Percentiles rank a stretch among this genome's conserved stretches.
Evolutionary conservation across 805 yeast species (phyloP).

Genomic region (Spathaspora arborariae): DNA sequence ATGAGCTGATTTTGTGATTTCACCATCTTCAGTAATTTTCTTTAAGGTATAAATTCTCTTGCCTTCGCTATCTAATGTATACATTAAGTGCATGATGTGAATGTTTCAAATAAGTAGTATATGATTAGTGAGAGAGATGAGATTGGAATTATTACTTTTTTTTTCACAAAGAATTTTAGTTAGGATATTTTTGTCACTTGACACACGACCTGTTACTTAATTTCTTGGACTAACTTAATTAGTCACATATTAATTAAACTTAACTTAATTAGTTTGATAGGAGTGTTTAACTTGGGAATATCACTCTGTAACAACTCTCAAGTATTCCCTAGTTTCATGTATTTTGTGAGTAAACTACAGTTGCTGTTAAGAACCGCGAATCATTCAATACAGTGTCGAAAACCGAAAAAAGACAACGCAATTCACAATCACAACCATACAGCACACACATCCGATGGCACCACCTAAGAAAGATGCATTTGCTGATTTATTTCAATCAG

Average conservation of each 20-base stretch:
- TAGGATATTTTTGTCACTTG: background rate
- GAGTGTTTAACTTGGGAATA: background rate
- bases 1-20: conserved; percentile 97
- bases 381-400: background rate
- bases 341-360: no score
- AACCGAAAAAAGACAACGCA: background rate
- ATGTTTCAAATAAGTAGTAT: background rate
- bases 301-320: no score
- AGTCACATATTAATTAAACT: background rate
- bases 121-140: background rate
- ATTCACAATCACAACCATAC: background rate
- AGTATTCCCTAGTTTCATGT: no score
- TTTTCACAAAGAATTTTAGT: background rate
- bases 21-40: conserved; percentile 79
- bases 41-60: conserved; percentile 91
- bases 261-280: background rate
- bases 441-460: conserved; percentile 13
- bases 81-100: conserved; percentile 91
- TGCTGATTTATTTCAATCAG: conserved; percentile 39
- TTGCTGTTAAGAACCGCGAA: background rate
- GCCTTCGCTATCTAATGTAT: conserved; percentile 91
- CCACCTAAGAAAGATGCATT: conserved; percentile 45
- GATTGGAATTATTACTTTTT: background rate
- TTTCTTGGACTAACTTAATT: background rate
- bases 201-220: background rate